Conservation (phyloP, 1,139 yeast species). For the Geotrichum bryndzae region DNA sequence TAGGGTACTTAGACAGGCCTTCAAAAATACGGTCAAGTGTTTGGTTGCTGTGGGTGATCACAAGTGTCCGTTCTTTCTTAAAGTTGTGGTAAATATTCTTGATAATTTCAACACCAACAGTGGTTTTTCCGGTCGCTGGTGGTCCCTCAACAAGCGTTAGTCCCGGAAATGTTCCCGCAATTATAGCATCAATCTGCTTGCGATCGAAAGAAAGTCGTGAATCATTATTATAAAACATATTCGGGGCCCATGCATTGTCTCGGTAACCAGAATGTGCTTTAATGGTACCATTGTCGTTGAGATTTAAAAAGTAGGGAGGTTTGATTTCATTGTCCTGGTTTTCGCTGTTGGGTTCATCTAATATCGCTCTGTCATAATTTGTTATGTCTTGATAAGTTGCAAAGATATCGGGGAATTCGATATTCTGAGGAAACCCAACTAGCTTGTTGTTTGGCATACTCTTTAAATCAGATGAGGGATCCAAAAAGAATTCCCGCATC, state of each 20-base stretch:
- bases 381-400: neutral
- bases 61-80: constrained; percentile 35
- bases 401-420: neutral
- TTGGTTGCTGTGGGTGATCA: constrained; percentile 33
- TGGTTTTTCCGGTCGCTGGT: constrained; percentile 46
- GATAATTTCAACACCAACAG: constrained; percentile 29
- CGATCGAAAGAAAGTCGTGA: neutral
- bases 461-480: constrained; percentile 17
- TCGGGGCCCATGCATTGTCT: neutral
- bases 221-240: neutral
- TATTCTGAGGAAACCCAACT: neutral
- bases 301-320: neutral
- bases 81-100: constrained; percentile 29
- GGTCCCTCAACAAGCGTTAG: constrained; percentile 33
- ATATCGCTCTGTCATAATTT: neutral
- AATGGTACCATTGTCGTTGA: neutral
- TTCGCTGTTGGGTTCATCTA: neutral
- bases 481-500: constrained; percentile 9
- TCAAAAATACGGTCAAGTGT: constrained; percentile 27
- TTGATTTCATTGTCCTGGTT: neutral
- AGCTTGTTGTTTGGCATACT: neutral
- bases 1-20: constrained; percentile 21
- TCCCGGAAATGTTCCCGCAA: constrained; percentile 28
- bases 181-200: constrained; percentile 36
- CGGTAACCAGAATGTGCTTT: neutral